Evolutionary conservation across 768 basidiomycete genomes (phyloP), one percentile per base, ranked within the genome.

Genomic region (Panellus pusillus): DNA sequence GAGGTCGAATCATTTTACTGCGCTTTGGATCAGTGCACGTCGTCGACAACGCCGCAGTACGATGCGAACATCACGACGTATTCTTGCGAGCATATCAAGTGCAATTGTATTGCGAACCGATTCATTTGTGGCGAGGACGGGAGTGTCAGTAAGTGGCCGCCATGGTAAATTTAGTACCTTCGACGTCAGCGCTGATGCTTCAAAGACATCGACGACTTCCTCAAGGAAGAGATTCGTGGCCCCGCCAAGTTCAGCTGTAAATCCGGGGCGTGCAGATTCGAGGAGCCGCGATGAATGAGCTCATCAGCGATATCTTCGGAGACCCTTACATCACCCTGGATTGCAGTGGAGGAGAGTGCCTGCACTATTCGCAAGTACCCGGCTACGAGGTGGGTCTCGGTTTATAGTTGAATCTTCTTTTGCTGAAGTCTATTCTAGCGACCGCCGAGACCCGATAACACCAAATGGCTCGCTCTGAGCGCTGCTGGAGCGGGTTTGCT

Each of bases 101-200:
- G 97, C 72, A 84, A 81, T 53, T 99, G 96, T 66, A 84, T 99
- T n/a, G 93, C 96, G 0, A 92, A 83, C 1, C 77, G 91, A 39
- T 98, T 98, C 76, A 82, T 99, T 6, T 99, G 96, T 63, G 96
- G 96, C 9, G 94, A 99, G 64, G 84, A 91, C 43, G 96, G 95
- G 13, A 94, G 91, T 63, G 83, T 97, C 48, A 90, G 93, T 93
- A 56, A 54, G 89, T 79, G 1, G 9, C 42, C n/a, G 9, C 29
- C n/a, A 19, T 17, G 24, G 24, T 24, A 24, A 24, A 24, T 48
- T 32, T 27, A 9, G 41, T 38, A 24, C 12, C 50, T 18, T 42
- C 5, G 24, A 27, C 31, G 13, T 15, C 9, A 14, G 13, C 50
- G 4, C 40, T 29, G 27, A 35, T 15, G 24, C 13, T 24, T 12